Conservation (phyloP, 108 stramenopile species). For the Cyclotella choctawhatcheeana region DNA sequence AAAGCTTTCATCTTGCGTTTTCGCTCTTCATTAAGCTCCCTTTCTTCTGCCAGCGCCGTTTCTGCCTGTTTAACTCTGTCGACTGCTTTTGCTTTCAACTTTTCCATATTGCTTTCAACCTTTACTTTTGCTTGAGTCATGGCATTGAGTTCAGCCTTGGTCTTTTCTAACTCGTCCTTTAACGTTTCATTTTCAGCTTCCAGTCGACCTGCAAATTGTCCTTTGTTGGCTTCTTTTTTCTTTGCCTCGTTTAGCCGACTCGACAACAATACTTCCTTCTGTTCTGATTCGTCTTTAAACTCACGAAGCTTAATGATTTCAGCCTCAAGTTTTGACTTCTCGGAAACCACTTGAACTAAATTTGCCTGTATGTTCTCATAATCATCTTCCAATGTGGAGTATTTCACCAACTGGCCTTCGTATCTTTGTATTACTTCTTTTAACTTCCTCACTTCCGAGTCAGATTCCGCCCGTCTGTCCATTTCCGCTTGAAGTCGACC, state of each 20-base stretch:
- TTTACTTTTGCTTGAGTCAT: constrained; percentile 60
- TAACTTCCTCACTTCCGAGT: constrained; percentile 26
- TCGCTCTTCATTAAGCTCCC: constrained; percentile 78
- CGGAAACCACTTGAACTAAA: constrained; percentile 34
- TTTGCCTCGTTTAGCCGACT: constrained; percentile 77
- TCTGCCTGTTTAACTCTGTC: constrained; percentile 69
- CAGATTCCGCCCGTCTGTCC: constrained; percentile 46
- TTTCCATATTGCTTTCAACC: constrained; percentile 64
- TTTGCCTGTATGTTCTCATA: constrained; percentile 41
- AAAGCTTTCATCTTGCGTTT: constrained; percentile 88
- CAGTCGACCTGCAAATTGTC: constrained; percentile 61
- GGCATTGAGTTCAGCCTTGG: constrained; percentile 43
- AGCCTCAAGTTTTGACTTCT: constrained; percentile 43
- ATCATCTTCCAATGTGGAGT: constrained; percentile 50
- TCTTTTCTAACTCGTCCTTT: constrained; percentile 50
- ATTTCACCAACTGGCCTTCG: constrained; percentile 34
- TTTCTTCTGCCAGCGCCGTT: constrained; percentile 65
- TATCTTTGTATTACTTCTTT: constrained; percentile 24
- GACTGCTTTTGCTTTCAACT: constrained; percentile 61
- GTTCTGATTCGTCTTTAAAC: constrained; percentile 69
- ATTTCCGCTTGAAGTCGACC: constrained; percentile 67
- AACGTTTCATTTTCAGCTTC: constrained; percentile 64
- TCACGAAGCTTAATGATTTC: constrained; percentile 57
- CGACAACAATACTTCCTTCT: constrained; percentile 67
- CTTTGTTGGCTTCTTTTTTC: constrained; percentile 77